A percentile compares a stretch with the other conserved stretches of the same genome.
Conservation (phyloP, 2,329 filamentous ascomycete species). For the Claviceps citrina region DNA sequence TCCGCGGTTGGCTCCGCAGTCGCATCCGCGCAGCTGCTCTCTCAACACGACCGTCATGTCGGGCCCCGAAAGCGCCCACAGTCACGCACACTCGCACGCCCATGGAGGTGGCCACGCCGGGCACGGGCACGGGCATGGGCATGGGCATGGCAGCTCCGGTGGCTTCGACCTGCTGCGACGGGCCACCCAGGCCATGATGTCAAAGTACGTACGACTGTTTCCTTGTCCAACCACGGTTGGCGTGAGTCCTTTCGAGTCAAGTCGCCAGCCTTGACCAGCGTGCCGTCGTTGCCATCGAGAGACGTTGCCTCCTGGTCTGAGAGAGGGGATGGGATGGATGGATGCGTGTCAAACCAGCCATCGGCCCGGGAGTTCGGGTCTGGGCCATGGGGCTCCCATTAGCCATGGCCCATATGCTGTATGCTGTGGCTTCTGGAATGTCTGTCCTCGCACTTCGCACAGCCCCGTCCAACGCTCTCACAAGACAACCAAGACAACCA, state of each 20-base stretch:
- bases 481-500: background rate
- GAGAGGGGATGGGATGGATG: background rate
- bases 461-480: no score
- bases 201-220: constrained; percentile 32
- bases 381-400: background rate
- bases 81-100: constrained; percentile 2
- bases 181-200: constrained; percentile 50
- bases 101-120: constrained; percentile 10
- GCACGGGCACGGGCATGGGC: constrained; percentile 3
- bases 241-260: background rate
- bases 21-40: background rate
- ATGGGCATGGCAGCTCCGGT: constrained; percentile 19
- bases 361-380: background rate
- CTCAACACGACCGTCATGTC: constrained; percentile 26
- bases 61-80: constrained; percentile 27
- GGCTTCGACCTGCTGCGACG: constrained; percentile 42
- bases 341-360: background rate
- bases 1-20: no score
- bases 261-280: background rate
- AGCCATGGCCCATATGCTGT: background rate
- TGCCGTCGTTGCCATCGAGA: background rate
- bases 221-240: background rate
- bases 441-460: no score
- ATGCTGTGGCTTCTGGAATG: constrained; percentile 3
- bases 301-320: background rate